Percentiles rank a stretch among this genome's conserved stretches.
phyloP scores from a whole-genome alignment of 345 rosid genomes.

The Salix suchowensis region DNA sequence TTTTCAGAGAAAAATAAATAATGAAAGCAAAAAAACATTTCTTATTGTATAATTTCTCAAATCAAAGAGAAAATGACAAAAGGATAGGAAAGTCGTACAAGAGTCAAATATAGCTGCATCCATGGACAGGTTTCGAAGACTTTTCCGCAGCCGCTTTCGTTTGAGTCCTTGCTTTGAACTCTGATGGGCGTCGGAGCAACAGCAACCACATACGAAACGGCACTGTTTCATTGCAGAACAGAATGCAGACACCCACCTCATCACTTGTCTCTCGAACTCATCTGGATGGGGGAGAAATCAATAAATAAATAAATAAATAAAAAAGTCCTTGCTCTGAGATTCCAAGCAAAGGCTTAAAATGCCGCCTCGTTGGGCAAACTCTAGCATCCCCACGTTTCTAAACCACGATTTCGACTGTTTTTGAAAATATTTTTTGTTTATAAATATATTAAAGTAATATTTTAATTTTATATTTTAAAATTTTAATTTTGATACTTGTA shows the following conservation, averaged over 20 bases:
- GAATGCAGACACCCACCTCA: not conserved
- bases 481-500: no score
- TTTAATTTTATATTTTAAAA: no score
- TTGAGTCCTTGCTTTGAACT: conserved; percentile 2
- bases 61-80: not conserved
- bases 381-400: conserved; percentile 18
- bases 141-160: not conserved
- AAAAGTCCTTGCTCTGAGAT: not conserved
- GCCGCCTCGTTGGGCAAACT: conserved; percentile 21
- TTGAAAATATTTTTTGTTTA: no score
- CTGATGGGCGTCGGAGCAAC: not conserved
- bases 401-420: no score
- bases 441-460: no score
- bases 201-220: not conserved
- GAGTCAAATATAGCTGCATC: conserved; percentile 32
- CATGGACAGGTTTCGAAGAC: not conserved
- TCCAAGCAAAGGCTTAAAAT: conserved; percentile 12
- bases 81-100: not conserved
- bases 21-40: no score
- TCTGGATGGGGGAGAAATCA: not conserved
- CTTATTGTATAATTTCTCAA: not conserved
- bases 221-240: not conserved
- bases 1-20: no score
- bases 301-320: not conserved
- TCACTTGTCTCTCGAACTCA: not conserved